phyloP scores from a whole-genome alignment of 768 basidiomycete genomes.

The Pleurotus platypus region DNA sequence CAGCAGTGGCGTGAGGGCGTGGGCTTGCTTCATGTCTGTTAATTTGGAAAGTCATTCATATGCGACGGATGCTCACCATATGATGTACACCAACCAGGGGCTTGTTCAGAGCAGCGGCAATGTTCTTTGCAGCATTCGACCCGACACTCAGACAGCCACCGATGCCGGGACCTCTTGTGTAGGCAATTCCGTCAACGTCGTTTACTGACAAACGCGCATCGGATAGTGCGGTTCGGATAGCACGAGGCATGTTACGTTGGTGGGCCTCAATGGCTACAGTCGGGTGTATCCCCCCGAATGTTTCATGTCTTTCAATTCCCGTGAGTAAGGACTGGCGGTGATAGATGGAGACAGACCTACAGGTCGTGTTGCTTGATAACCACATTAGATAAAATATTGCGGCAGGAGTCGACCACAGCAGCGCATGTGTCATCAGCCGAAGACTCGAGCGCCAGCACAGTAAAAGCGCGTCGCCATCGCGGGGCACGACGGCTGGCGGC shows the following conservation, averaged over 20 bases:
- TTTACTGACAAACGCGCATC: slow-evolving; percentile 57
- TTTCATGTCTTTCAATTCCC: slow-evolving; percentile 44
- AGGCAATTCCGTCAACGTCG: slow-evolving; percentile 85
- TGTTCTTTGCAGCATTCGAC: slow-evolving; percentile 77
- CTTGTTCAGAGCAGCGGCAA: slow-evolving; percentile 75
- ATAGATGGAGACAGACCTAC: slow-evolving; percentile 28
- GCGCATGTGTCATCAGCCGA: slow-evolving; percentile 95
- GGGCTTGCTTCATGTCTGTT: slow-evolving; percentile 69
- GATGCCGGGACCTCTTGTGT: slow-evolving; percentile 82
- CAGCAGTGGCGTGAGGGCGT: slow-evolving; percentile 78
- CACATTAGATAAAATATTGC: slow-evolving; percentile 76
- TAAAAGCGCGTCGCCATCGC: slow-evolving; percentile 32
- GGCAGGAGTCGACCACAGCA: slow-evolving; percentile 73
- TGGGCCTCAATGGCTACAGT: slow-evolving; percentile 76
- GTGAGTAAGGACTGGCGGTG: not conserved
- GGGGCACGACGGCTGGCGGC: not conserved
- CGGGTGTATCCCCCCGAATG: slow-evolving; percentile 74
- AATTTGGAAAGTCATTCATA: not conserved
- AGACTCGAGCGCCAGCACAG: slow-evolving; percentile 75
- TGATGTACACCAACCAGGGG: slow-evolving; percentile 92
- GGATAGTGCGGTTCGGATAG: slow-evolving; percentile 61
- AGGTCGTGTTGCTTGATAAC: slow-evolving; percentile 77
- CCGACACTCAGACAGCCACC: slow-evolving; percentile 77
- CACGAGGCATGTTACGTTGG: slow-evolving; percentile 76
- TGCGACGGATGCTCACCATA: slow-evolving; percentile 59